A percentile compares a stretch with the other conserved stretches of the same genome.
Evolutionary conservation across 805 yeast species (phyloP).

Genomic region (Metschnikowia amazonensis): DNA sequence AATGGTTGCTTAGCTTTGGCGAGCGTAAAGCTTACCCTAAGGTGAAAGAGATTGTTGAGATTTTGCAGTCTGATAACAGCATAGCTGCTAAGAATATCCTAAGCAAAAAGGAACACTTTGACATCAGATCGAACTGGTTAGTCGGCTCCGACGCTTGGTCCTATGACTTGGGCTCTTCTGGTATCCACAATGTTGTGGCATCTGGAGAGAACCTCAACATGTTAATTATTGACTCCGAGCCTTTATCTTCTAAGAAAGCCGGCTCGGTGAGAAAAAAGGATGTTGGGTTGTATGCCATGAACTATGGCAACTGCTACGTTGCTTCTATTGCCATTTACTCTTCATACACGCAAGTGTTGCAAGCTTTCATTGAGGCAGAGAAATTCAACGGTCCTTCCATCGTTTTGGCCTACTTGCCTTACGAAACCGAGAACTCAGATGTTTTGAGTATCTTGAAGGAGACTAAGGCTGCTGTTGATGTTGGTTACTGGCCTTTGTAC

Average conservation of each 20-base stretch:
- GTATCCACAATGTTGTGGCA: slow-evolving; percentile 79
- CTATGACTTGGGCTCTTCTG: slow-evolving; percentile 86
- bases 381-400: slow-evolving; percentile 86
- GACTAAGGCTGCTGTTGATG: slow-evolving; percentile 84
- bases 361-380: slow-evolving; percentile 88
- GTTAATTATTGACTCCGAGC: slow-evolving; percentile 84
- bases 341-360: slow-evolving; percentile 87
- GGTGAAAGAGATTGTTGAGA: slow-evolving; percentile 32
- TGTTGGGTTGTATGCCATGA: slow-evolving; percentile 92
- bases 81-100: slow-evolving; percentile 45
- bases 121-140: slow-evolving; percentile 64
- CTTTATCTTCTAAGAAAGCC: slow-evolving; percentile 41
- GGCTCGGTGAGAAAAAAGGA: slow-evolving; percentile 74
- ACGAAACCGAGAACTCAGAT: slow-evolving; percentile 56
- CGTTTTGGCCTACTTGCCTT: slow-evolving; percentile 86
- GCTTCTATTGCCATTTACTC: slow-evolving; percentile 93
- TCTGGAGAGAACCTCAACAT: slow-evolving; percentile 76
- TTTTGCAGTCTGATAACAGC: slow-evolving; percentile 40
- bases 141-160: slow-evolving; percentile 96
- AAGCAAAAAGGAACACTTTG: slow-evolving; percentile 43
- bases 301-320: slow-evolving; percentile 82
- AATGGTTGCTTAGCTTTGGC: slow-evolving; percentile 62
- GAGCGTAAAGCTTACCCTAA: slow-evolving; percentile 30
- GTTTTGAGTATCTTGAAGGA: slow-evolving; percentile 76
- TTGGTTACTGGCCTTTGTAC: slow-evolving; percentile 96